Conservation (phyloP, 345 rosid genomes). For the Sisymbrium irio region DNA sequence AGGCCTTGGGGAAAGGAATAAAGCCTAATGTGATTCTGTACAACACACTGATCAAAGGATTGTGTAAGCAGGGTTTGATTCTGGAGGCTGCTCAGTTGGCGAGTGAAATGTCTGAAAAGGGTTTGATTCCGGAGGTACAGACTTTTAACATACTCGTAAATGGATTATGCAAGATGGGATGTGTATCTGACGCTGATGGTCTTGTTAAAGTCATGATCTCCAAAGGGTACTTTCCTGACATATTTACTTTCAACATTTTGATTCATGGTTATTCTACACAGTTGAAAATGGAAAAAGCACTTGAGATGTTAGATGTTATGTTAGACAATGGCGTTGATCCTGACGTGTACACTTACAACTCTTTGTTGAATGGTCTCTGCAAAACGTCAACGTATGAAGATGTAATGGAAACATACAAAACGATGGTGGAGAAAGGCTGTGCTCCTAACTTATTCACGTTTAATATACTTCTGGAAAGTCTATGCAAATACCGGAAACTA, state of each 20-base stretch:
- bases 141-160: conserved; percentile 78
- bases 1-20: conserved; percentile 55
- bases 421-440: conserved; percentile 67
- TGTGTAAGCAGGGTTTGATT: conserved; percentile 73
- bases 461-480: conserved; percentile 82
- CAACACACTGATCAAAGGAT: conserved; percentile 73
- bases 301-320: conserved; percentile 69
- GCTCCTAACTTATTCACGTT: conserved; percentile 74
- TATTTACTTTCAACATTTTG: conserved; percentile 84
- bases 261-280: conserved; percentile 79
- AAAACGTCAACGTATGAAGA: conserved; percentile 75
- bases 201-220: conserved; percentile 61
- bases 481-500: conserved; percentile 60
- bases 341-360: conserved; percentile 82
- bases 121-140: conserved; percentile 64
- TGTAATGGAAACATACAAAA: conserved; percentile 68
- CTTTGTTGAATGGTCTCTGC: conserved; percentile 87
- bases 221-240: conserved; percentile 73
- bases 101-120: conserved; percentile 63
- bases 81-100: conserved; percentile 67
- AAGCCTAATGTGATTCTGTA: conserved; percentile 58
- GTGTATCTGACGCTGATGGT: conserved; percentile 71
- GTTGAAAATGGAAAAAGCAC: conserved; percentile 67
- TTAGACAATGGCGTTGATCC: conserved; percentile 61
- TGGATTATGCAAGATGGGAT: conserved; percentile 91